Percentiles rank a stretch among this genome's conserved stretches.
Conservation (phyloP, 441 rosid species). For the Syzygium syzygioides region DNA sequence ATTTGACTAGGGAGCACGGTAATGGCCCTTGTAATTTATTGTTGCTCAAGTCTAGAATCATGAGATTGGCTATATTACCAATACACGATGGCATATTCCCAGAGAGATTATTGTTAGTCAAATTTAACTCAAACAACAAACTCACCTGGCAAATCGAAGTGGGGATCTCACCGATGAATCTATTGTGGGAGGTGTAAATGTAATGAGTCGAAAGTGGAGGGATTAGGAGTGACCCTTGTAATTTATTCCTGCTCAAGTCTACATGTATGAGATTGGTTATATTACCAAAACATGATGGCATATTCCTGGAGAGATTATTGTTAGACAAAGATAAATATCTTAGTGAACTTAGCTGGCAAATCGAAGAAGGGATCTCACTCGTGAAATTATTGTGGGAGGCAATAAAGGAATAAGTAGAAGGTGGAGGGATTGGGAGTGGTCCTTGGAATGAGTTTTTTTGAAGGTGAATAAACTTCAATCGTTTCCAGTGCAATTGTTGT, state of each 20-base stretch:
- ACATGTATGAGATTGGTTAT: too few relatives aligned
- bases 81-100: not conserved
- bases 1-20: not conserved
- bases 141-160: not conserved
- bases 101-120: not conserved
- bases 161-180: not conserved
- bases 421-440: not conserved
- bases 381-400: not conserved
- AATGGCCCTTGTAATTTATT: not conserved
- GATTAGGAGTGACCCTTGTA: not conserved
- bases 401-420: not conserved
- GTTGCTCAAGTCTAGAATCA: rapidly evolving
- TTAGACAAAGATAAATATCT: too few relatives aligned
- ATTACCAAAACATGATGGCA: too few relatives aligned
- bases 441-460: not conserved
- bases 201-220: rapidly evolving
- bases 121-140: not conserved
- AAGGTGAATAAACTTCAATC: rapidly evolving
- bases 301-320: too few relatives aligned
- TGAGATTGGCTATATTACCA: not conserved
- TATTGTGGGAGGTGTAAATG: rapidly evolving
- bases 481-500: not conserved
- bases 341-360: not conserved
- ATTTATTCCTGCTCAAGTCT: too few relatives aligned
- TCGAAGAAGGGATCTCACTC: not conserved